These are phyloP conservation scores for Thalia dealbata DNA, from an alignment of 176 grass and related monocot genomes.

Conservation along the genomic window DNA sequence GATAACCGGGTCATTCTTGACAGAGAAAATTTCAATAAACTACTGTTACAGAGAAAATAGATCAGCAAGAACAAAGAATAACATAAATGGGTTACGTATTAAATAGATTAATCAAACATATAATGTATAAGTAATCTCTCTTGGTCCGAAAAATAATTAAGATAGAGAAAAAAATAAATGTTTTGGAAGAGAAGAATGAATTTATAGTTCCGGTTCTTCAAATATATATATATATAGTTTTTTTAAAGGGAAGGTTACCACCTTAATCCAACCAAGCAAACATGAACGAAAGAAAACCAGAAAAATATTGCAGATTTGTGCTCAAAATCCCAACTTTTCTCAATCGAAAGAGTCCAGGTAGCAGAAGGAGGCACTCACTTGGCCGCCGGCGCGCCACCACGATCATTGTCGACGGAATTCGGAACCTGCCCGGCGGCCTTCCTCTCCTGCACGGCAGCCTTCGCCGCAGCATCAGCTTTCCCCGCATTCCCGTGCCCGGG, in stretches of 20 bases:
- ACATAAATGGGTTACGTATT: background rate
- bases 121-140: too few species aligned
- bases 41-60: background rate
- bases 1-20: background rate
- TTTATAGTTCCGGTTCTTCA: background rate
- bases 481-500: conserved; percentile 4
- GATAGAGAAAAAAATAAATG: background rate
- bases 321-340: background rate
- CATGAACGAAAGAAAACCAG: background rate
- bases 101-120: background rate
- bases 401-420: conserved; percentile 11
- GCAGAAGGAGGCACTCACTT: conserved; percentile 38
- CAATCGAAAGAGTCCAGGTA: background rate
- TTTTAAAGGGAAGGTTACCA: background rate
- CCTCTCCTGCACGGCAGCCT: conserved; percentile 23
- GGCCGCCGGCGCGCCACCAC: conserved; percentile 30
- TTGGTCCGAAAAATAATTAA: too few species aligned
- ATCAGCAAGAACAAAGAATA: background rate
- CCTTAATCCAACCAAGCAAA: background rate
- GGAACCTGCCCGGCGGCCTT: conserved; percentile 27
- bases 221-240: background rate
- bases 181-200: background rate
- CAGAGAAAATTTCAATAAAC: background rate
- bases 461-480: conserved; percentile 1
- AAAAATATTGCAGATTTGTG: background rate